Evolutionary conservation across 148 eudicot genomes (phyloP).

Genomic region (Nepenthes gracilis): DNA sequence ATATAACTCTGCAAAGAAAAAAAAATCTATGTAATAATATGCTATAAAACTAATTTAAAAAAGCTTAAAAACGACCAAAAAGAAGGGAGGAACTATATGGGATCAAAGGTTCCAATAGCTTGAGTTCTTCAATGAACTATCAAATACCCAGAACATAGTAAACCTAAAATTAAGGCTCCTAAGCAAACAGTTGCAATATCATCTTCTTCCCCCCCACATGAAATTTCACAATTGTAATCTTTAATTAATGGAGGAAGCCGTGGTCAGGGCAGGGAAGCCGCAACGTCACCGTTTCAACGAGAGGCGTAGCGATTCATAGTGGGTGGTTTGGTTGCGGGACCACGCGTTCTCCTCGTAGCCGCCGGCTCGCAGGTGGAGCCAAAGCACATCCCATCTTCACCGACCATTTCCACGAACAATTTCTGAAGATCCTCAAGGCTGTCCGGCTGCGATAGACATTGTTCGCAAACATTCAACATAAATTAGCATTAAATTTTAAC

Average conservation of each 20-base stretch:
- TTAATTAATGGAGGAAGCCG: too few relatives aligned
- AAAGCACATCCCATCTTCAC: slow-evolving; percentile 50
- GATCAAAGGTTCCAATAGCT: too few relatives aligned
- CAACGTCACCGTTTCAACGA: too few relatives aligned
- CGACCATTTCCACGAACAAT: slow-evolving; percentile 75
- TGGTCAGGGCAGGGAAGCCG: too few relatives aligned
- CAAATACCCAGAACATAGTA: too few relatives aligned
- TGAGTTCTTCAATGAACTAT: too few relatives aligned
- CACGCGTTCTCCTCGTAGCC: slow-evolving; percentile 36
- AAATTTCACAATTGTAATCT: too few relatives aligned
- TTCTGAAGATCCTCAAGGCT: slow-evolving; percentile 80
- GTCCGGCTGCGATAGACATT: slow-evolving; percentile 30
- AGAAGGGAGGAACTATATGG: background rate
- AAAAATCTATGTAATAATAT: too few relatives aligned
- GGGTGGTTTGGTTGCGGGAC: slow-evolving; percentile 10
- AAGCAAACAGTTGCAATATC: too few relatives aligned
- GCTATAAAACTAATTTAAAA: background rate
- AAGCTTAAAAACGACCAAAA: background rate
- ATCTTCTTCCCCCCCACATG: too few relatives aligned
- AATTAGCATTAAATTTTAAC: background rate
- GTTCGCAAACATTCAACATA: background rate
- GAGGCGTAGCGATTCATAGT: slow-evolving; percentile 25
- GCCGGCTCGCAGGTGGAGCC: slow-evolving; percentile 26
- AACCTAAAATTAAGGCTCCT: too few relatives aligned
- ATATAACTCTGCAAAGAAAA: too few relatives aligned